These are phyloP conservation scores for Pittosporum tobira DNA, from an alignment of 129 eudicot genomes.

Conservation along the genomic window DNA sequence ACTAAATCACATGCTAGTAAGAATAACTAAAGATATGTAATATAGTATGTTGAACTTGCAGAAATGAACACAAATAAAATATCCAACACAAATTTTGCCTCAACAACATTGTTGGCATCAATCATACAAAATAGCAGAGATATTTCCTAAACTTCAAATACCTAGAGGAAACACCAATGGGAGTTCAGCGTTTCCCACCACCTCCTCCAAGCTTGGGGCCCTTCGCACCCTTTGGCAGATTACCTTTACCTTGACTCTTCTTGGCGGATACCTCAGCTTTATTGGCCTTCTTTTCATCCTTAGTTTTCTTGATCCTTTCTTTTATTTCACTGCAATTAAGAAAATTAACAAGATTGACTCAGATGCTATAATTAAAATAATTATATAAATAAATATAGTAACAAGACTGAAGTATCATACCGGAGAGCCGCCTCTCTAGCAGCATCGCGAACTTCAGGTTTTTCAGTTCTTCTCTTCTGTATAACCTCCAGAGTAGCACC, in stretches of 20 bases:
- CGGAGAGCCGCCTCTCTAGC: slow-evolving; percentile 15
- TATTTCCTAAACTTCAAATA: neutral
- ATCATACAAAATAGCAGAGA: neutral
- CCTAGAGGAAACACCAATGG: neutral
- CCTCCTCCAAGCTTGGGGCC: slow-evolving; percentile 15
- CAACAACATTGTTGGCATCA: neutral
- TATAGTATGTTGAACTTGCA: neutral
- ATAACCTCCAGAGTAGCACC: slow-evolving; percentile 16
- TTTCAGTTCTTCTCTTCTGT: slow-evolving; percentile 13
- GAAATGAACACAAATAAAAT: neutral
- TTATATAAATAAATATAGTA: neutral
- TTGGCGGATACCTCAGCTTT: slow-evolving; percentile 8
- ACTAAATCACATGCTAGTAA: neutral
- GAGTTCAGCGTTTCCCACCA: slow-evolving; percentile 6
- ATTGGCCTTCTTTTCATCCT: slow-evolving; percentile 15
- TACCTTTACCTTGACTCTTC: slow-evolving; percentile 6
- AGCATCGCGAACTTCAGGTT: slow-evolving; percentile 16
- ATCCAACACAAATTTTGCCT: neutral
- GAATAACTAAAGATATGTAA: neutral
- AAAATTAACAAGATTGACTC: neutral
- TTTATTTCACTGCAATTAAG: slow-evolving; percentile 10
- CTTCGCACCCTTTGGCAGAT: slow-evolving; percentile 1
- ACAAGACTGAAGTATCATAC: neutral
- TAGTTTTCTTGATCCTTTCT: slow-evolving; percentile 13
- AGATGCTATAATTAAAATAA: too few relatives aligned